Conservation (phyloP, 495 filamentous ascomycete species). For the Xylaria curta region DNA sequence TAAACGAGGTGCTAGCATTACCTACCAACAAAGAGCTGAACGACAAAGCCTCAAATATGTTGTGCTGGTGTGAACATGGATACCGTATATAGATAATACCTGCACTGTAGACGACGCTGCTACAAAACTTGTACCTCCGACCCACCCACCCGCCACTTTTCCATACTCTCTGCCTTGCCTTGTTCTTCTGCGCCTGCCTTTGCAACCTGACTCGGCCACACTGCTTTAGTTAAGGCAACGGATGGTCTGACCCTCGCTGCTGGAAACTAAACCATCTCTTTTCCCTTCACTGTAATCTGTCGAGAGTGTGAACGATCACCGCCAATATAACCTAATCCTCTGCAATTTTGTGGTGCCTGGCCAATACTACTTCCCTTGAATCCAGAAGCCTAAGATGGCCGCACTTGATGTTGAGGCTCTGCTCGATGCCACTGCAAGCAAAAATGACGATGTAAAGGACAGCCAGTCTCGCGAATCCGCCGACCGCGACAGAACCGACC, state of each 20-base stretch:
- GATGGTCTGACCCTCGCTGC: background rate
- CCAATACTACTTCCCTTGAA: constrained; percentile 5
- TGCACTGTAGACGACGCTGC: background rate
- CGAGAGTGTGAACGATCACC: background rate
- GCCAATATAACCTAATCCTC: constrained; percentile 8
- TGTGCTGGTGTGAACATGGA: too few species aligned
- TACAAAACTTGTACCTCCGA: background rate
- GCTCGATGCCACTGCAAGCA: constrained; percentile 82
- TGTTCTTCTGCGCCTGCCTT: constrained; percentile 15
- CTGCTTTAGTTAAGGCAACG: constrained; percentile 8
- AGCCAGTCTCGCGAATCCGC: constrained; percentile 38
- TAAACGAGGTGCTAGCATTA: background rate
- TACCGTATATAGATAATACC: background rate
- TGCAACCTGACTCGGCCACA: constrained; percentile 9
- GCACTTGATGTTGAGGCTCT: constrained; percentile 93
- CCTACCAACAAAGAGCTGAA: background rate
- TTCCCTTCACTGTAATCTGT: background rate
- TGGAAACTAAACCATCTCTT: background rate
- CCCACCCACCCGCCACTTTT: constrained; percentile 25
- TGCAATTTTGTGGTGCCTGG: constrained; percentile 12
- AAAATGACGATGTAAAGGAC: constrained; percentile 58
- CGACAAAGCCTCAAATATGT: background rate
- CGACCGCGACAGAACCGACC: constrained; percentile 38
- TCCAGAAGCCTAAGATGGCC: constrained; percentile 67
- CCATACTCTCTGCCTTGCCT: background rate